Evolutionary conservation across 352 stramenopile species (phyloP).

Genomic region (Halophytophthora batemanensis): DNA sequence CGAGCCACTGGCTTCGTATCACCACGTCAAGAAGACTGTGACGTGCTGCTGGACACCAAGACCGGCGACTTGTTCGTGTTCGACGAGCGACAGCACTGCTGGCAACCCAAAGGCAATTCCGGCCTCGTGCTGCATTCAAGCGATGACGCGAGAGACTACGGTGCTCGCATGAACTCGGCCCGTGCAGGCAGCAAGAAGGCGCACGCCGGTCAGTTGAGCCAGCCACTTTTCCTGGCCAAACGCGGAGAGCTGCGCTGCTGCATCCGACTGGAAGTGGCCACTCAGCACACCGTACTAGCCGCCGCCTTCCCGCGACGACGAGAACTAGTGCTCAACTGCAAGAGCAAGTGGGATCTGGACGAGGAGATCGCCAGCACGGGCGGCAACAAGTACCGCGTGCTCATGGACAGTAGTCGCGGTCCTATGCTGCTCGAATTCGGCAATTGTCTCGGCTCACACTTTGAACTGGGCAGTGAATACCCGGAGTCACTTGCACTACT

Average conservation of each 20-base stretch:
- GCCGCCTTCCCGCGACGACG: slow-evolving; percentile 28
- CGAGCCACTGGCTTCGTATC: slow-evolving; percentile 16
- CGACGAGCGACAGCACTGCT: slow-evolving; percentile 25
- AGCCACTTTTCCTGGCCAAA: slow-evolving; percentile 44
- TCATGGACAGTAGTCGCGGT: slow-evolving; percentile 68
- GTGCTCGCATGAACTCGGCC: slow-evolving; percentile 54
- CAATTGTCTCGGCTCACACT: slow-evolving; percentile 73
- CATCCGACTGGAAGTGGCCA: slow-evolving; percentile 48
- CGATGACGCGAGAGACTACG: slow-evolving; percentile 53
- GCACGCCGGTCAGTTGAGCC: slow-evolving; percentile 27
- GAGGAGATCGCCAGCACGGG: slow-evolving; percentile 70
- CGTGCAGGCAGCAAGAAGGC: slow-evolving; percentile 53
- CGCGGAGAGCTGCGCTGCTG: slow-evolving; percentile 68
- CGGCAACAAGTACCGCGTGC: slow-evolving; percentile 73
- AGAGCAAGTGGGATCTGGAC: slow-evolving; percentile 78
- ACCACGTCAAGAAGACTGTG: slow-evolving; percentile 10
- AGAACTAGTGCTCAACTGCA: slow-evolving; percentile 69
- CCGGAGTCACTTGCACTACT: slow-evolving; percentile 44
- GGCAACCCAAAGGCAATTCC: slow-evolving; percentile 75
- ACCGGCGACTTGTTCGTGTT: slow-evolving; percentile 73
- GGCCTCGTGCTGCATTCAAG: slow-evolving; percentile 66
- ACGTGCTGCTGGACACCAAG: slow-evolving; percentile 68
- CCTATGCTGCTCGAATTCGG: slow-evolving; percentile 83
- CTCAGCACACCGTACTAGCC: slow-evolving; percentile 32
- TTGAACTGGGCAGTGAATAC: slow-evolving; percentile 54